phyloP scores from a whole-genome alignment of 2,329 filamentous ascomycete genomes.

The Hawksworthiomyces lignivorus region DNA sequence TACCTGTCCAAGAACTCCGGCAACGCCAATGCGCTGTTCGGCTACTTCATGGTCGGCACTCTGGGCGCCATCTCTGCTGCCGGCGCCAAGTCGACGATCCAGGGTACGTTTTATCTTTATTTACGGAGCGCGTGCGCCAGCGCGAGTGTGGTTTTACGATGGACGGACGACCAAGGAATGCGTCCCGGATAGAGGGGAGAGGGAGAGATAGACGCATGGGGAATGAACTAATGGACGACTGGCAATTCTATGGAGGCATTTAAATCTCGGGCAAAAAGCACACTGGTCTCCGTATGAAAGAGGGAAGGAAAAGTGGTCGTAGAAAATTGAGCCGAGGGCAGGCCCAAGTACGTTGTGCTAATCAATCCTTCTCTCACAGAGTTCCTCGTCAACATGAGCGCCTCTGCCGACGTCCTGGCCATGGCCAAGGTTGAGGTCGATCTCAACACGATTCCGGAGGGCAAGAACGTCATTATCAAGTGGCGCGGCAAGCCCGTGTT shows the following conservation, averaged over 20 bases:
- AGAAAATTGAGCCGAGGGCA: too few relatives aligned
- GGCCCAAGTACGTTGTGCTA: not conserved
- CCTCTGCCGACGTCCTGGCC: slow-evolving; percentile 94
- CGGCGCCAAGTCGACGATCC: slow-evolving; percentile 94
- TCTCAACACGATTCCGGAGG: slow-evolving; percentile 85
- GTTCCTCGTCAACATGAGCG: slow-evolving; percentile 99
- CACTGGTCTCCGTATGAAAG: too few relatives aligned
- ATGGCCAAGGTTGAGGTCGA: slow-evolving; percentile 99
- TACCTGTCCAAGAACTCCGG: slow-evolving; percentile 67
- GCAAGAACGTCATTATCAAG: slow-evolving; percentile 99
- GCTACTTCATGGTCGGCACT: slow-evolving; percentile 97
- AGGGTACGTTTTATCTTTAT: slow-evolving; percentile 60
- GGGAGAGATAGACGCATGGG: too few relatives aligned
- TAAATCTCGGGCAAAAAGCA: too few relatives aligned
- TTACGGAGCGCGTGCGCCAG: too few relatives aligned
- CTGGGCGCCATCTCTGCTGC: slow-evolving; percentile 88
- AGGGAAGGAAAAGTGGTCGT: too few relatives aligned
- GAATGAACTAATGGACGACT: too few relatives aligned
- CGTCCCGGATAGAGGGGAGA: slow-evolving; percentile 15
- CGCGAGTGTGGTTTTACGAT: slow-evolving; percentile 3
- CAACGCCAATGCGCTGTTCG: slow-evolving; percentile 76
- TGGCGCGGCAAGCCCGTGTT: slow-evolving; percentile 99
- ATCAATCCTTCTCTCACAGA: slow-evolving; percentile 61
- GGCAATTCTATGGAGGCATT: too few relatives aligned
- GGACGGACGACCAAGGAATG: not conserved